A percentile compares a stretch with the other conserved stretches of the same genome.
Evolutionary conservation across 1,284 basidiomycete species (phyloP).

Genomic region (Ceratobasidium sp.): DNA sequence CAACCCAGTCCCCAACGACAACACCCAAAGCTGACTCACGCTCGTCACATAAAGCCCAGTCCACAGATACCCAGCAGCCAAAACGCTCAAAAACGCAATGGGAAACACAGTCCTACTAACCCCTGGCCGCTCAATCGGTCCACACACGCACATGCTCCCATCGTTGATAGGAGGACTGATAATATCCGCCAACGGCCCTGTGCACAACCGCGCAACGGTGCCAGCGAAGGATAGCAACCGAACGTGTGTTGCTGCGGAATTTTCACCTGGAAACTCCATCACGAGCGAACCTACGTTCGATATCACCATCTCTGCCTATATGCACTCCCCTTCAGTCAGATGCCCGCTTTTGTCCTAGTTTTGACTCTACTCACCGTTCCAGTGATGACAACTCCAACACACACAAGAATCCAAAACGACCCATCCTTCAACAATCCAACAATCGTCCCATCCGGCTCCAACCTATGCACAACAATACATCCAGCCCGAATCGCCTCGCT

Average conservation of each 20-base stretch:
- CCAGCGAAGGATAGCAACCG: conserved; percentile 73
- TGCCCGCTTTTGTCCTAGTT: neutral
- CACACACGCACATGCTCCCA: neutral
- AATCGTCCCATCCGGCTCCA: conserved; percentile 5
- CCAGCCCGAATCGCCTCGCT: conserved; percentile 24
- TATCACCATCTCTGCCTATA: conserved; percentile 80
- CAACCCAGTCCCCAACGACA: conserved; percentile 72
- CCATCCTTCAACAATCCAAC: conserved; percentile 61
- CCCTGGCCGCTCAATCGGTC: conserved; percentile 54
- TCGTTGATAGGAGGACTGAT: conserved; percentile 57
- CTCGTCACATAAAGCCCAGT: conserved; percentile 61
- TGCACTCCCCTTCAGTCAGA: neutral
- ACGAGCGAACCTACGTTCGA: conserved; percentile 80
- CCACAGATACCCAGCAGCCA: conserved; percentile 65
- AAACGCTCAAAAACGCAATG: conserved; percentile 59
- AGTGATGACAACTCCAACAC: conserved; percentile 61
- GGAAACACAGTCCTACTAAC: conserved; percentile 71
- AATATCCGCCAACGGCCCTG: conserved; percentile 74
- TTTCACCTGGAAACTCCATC: conserved; percentile 25
- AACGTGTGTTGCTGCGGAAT: conserved; percentile 60
- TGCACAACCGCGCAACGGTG: conserved; percentile 70
- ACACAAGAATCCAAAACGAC: conserved; percentile 67
- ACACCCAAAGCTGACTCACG: conserved; percentile 65
- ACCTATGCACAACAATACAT: neutral
- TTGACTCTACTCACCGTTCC: conserved; percentile 54